Percentiles rank a stretch among this genome's conserved stretches.
Evolutionary conservation across 441 rosid genomes (phyloP).

Genomic region (Eutrema salsugineum): DNA sequence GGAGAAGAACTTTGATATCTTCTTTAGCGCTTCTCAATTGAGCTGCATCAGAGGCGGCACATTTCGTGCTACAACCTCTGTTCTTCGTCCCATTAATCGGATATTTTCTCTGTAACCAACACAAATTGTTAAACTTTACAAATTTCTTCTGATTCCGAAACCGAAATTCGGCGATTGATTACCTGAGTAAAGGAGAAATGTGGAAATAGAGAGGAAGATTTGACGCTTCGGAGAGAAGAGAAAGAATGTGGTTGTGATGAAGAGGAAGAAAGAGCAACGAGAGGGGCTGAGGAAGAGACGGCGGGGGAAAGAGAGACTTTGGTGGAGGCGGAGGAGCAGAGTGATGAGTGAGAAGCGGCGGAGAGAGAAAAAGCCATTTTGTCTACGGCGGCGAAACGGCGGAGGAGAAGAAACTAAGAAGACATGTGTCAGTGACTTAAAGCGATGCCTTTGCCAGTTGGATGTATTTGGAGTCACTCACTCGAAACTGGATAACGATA

Average conservation of each 20-base stretch:
- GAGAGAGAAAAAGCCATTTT: conserved; percentile 67
- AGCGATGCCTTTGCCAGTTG: conserved; percentile 31
- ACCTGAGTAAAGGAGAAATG: conserved; percentile 44
- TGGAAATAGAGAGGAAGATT: conserved; percentile 39
- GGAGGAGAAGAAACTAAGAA: conserved; percentile 1
- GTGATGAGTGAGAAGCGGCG: conserved; percentile 52
- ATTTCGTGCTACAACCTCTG: conserved; percentile 30
- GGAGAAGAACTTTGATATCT: conserved; percentile 79
- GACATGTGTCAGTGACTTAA: conserved; percentile 6
- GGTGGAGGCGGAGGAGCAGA: conserved; percentile 40
- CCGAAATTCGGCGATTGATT: not conserved
- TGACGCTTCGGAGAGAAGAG: conserved; percentile 45
- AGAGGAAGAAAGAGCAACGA: conserved; percentile 27
- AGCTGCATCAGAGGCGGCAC: conserved; percentile 70
- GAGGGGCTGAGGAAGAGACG: conserved; percentile 7
- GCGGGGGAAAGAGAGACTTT: conserved; percentile 30
- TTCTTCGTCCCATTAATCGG: conserved; percentile 32
- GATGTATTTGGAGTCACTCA: conserved; percentile 22
- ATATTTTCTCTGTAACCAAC: conserved; percentile 36
- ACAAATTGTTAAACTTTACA: not conserved
- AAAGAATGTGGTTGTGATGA: conserved; percentile 23
- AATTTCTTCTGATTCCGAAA: not conserved
- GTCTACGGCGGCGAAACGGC: conserved; percentile 22
- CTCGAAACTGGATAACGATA: conserved; percentile 14
- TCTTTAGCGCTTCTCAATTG: conserved; percentile 85